Percentiles rank a stretch among this genome's conserved stretches.
phyloP scores from a whole-genome alignment of 371 early-diverging fungal species.

The Lichtheimia ornata region DNA sequence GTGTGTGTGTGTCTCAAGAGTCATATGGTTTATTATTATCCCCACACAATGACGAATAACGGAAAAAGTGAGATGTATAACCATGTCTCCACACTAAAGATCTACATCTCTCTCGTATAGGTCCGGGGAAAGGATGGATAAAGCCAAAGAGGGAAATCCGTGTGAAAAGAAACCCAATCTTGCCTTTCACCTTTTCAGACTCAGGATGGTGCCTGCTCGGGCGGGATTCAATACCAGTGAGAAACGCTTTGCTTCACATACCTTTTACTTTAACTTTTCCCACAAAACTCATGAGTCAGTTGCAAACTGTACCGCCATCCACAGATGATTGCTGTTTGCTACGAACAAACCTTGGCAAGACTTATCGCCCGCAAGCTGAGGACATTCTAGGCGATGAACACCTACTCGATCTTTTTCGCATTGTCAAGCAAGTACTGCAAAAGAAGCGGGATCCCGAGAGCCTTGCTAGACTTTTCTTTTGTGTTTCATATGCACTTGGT shows the following conservation, averaged over 20 bases:
- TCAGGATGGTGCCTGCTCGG: too few relatives aligned
- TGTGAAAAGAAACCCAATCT: too few relatives aligned
- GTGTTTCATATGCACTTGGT: slow-evolving; percentile 43
- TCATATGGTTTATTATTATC: too few relatives aligned
- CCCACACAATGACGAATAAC: too few relatives aligned
- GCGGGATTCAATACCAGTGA: too few relatives aligned
- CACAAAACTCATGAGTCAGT: slow-evolving; percentile 1
- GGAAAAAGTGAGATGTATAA: too few relatives aligned
- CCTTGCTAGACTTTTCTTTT: slow-evolving; percentile 43
- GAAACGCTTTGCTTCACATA: not conserved
- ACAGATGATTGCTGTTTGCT: slow-evolving; percentile 8
- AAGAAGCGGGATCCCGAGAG: slow-evolving; percentile 40
- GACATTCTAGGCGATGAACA: slow-evolving; percentile 49
- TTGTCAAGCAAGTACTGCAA: slow-evolving; percentile 38
- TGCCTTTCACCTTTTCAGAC: too few relatives aligned
- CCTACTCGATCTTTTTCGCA: slow-evolving; percentile 42
- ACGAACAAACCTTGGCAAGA: not conserved
- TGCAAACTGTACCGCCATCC: not conserved
- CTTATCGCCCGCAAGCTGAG: slow-evolving; percentile 40
- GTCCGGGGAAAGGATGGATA: too few relatives aligned
- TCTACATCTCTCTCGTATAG: too few relatives aligned
- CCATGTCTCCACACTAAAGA: too few relatives aligned
- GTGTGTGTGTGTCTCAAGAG: too few relatives aligned
- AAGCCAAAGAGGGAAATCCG: too few relatives aligned
- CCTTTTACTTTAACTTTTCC: not conserved